Evolutionary conservation across 2,329 filamentous ascomycete species (phyloP).

Genomic region (Colletotrichum sp.): DNA sequence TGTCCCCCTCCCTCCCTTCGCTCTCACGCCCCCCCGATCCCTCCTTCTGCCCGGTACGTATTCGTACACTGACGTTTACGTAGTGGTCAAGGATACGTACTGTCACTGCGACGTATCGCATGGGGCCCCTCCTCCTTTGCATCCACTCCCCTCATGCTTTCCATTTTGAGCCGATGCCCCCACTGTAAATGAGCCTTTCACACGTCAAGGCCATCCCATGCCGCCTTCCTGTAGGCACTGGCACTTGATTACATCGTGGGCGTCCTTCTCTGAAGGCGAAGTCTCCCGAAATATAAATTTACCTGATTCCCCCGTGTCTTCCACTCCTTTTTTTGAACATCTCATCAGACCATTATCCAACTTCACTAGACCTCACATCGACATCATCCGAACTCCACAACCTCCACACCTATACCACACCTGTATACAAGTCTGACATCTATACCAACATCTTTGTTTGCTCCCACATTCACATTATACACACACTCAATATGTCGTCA

Average conservation of each 20-base stretch:
- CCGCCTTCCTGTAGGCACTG: not conserved
- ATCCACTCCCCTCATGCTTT: slow-evolving; percentile 16
- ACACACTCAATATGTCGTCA: slow-evolving; percentile 41
- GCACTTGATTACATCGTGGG: slow-evolving; percentile 14
- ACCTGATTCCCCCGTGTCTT: not conserved
- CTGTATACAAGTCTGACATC: not conserved
- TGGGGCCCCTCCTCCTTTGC: slow-evolving; percentile 3
- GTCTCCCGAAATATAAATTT: slow-evolving; percentile 8
- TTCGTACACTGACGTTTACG: not conserved
- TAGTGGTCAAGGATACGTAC: not conserved
- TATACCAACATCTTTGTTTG: not conserved
- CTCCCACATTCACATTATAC: not conserved
- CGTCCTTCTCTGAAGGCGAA: slow-evolving; percentile 13
- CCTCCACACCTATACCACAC: not conserved
- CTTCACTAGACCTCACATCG: not conserved
- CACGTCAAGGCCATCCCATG: slow-evolving; percentile 18
- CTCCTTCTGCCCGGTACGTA: not conserved
- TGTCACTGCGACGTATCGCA: slow-evolving; percentile 6
- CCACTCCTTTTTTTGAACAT: rapidly evolving
- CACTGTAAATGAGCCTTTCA: slow-evolving; percentile 18
- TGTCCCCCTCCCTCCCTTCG: not conserved
- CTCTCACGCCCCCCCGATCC: not conserved
- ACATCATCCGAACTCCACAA: not conserved
- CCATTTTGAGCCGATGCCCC: slow-evolving; percentile 7
- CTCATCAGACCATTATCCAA: not conserved